Percentiles rank a stretch among this genome's conserved stretches.
phyloP scores from a whole-genome alignment of 83 land plant species.

The Picea abies region DNA sequence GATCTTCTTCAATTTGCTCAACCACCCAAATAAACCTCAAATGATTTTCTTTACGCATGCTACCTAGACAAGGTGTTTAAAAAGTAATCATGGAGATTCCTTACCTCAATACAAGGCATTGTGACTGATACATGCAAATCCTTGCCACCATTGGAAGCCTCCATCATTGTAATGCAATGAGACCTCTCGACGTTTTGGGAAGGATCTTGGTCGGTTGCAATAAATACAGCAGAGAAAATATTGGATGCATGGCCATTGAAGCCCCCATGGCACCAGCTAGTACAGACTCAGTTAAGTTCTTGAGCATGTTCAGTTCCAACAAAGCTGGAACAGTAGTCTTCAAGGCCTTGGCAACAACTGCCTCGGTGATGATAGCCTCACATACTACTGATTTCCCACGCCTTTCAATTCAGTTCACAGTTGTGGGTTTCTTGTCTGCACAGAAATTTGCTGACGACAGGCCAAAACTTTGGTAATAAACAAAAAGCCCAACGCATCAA shows the following conservation, averaged over 20 bases:
- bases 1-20: too few species aligned
- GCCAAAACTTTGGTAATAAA: too few species aligned
- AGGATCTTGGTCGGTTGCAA: conserved; percentile 91
- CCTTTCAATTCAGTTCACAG: conserved; percentile 90
- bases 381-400: conserved; percentile 81
- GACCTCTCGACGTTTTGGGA: conserved; percentile 95
- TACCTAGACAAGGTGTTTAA: too few species aligned
- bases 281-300: conserved; percentile 80
- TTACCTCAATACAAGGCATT: conserved; percentile 92
- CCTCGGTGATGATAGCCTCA: conserved; percentile 76
- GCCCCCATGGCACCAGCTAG: conserved; percentile 88
- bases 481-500: too few species aligned
- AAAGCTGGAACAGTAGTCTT: conserved; percentile 75
- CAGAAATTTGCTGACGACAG: conserved; percentile 35
- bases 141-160: conserved; percentile 69
- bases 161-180: conserved; percentile 89
- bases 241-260: conserved; percentile 91
- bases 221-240: conserved; percentile 76
- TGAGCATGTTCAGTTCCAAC: conserved; percentile 83
- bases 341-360: conserved; percentile 70
- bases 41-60: too few species aligned
- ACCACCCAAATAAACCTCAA: too few species aligned
- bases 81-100: too few species aligned
- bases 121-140: conserved; percentile 89
- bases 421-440: conserved; percentile 87